Evolutionary conservation across 116 monocot genomes (phyloP).

Genomic region (Papilionanthe hybrid): DNA sequence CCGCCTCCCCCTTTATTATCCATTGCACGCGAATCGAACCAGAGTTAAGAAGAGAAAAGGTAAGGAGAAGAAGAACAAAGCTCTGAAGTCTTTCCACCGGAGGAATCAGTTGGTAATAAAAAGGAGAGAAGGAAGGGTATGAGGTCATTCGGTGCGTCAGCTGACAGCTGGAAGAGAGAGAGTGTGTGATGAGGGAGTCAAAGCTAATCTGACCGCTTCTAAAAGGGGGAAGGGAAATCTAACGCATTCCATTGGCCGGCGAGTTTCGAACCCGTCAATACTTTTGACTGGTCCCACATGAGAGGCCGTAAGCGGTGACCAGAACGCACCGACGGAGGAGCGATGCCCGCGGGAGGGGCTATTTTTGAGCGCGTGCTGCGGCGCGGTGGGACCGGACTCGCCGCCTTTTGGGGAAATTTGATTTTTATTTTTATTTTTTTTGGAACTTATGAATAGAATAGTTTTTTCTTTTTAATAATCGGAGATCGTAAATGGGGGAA

Average conservation of each 20-base stretch:
- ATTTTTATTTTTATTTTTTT: neutral
- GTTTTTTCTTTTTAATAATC: no score
- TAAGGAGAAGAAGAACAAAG: neutral
- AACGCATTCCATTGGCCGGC: neutral
- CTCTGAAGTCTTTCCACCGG: constrained; percentile 26
- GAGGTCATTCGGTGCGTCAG: constrained; percentile 45
- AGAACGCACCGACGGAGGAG: constrained; percentile 5
- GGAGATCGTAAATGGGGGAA: no score
- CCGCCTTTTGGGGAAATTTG: neutral
- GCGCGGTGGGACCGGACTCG: constrained; percentile 9
- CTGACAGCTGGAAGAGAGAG: neutral
- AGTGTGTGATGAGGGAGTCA: constrained; percentile 23
- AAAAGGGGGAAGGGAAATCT: neutral
- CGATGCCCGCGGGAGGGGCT: neutral
- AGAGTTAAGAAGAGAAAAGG: neutral
- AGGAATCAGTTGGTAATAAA: constrained; percentile 24
- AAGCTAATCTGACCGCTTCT: constrained; percentile 26
- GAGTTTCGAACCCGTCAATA: constrained; percentile 21
- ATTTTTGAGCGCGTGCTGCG: neutral
- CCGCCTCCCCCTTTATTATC: constrained; percentile 24
- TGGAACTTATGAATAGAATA: neutral
- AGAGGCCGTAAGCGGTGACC: neutral
- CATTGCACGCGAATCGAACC: constrained; percentile 19
- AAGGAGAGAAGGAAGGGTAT: constrained; percentile 15
- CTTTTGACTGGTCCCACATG: constrained; percentile 22